A percentile compares a stretch with the other conserved stretches of the same genome.
Conservation (phyloP, 2,329 filamentous ascomycete genomes). For the Coniochaeta sp. region DNA sequence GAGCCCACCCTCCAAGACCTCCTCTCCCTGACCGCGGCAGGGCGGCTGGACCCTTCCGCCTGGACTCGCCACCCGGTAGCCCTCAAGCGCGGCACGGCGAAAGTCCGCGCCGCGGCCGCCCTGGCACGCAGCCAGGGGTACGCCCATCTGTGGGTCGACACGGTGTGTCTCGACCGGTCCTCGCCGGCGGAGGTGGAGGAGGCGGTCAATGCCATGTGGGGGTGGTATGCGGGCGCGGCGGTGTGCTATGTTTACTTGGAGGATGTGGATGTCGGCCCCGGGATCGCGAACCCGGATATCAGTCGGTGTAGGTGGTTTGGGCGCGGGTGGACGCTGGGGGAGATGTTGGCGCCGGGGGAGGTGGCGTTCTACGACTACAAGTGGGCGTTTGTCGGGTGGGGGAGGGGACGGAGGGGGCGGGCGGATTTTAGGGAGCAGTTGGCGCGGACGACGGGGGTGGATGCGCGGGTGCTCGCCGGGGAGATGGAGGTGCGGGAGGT, state of each 20-base stretch:
- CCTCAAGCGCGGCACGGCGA: slow-evolving; percentile 1
- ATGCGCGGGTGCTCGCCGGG: background rate
- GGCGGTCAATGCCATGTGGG: slow-evolving; percentile 16
- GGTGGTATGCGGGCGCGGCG: slow-evolving; percentile 13
- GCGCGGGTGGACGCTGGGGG: background rate
- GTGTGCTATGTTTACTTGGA: slow-evolving; percentile 16
- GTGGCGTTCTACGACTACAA: background rate
- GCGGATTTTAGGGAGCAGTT: background rate
- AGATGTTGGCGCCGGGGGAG: background rate
- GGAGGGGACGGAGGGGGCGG: too few species aligned
- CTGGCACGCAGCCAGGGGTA: slow-evolving; percentile 5
- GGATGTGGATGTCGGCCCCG: slow-evolving; percentile 5
- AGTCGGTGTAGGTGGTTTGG: background rate
- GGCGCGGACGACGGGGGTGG: background rate
- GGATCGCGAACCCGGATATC: background rate
- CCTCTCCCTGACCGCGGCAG: background rate
- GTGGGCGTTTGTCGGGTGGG: background rate
- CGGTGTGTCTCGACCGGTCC: slow-evolving; percentile 18
- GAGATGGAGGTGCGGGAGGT: background rate
- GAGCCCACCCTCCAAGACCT: background rate
- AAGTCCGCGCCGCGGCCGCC: background rate
- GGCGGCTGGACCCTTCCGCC: background rate
- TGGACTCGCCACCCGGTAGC: background rate
- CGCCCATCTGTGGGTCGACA: slow-evolving; percentile 16
- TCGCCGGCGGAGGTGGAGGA: slow-evolving; percentile 15